phyloP scores from a whole-genome alignment of 305 asterid species.

The Salvia sclarea region DNA sequence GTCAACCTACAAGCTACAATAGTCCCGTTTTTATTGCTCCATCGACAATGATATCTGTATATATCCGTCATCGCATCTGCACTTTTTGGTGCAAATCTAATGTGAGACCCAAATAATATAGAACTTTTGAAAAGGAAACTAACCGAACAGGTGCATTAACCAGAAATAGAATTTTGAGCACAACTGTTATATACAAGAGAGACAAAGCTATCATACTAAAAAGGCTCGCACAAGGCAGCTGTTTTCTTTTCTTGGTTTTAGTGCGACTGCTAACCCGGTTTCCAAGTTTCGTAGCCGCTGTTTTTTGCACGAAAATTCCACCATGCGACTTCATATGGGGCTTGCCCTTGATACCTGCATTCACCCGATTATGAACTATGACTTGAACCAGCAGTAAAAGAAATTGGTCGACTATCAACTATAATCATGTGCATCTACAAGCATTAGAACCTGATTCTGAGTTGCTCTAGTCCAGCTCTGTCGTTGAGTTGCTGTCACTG shows the following conservation, averaged over 20 bases:
- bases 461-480: slow-evolving; percentile 69
- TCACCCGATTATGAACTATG: slow-evolving; percentile 1
- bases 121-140: background rate
- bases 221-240: slow-evolving; percentile 19
- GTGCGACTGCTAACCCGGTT: background rate
- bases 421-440: background rate
- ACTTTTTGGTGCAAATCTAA: too few species aligned
- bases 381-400: background rate
- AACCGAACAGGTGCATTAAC: background rate
- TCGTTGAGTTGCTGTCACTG: slow-evolving; percentile 44
- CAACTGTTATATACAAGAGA: slow-evolving; percentile 16
- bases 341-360: slow-evolving; percentile 89
- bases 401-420: background rate
- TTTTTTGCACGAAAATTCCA: background rate
- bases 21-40: too few species aligned
- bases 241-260: background rate
- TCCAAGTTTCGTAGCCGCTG: background rate
- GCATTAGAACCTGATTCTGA: slow-evolving; percentile 68
- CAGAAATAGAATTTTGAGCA: background rate
- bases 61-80: too few species aligned
- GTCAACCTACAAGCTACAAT: too few species aligned
- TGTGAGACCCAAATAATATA: background rate
- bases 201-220: slow-evolving; percentile 20
- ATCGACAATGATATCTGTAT: too few species aligned
- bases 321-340: slow-evolving; percentile 54